Base-by-base conservation (phyloP, 2,329 filamentous ascomycete genomes). In the Aspergillus sp. region DNA sequence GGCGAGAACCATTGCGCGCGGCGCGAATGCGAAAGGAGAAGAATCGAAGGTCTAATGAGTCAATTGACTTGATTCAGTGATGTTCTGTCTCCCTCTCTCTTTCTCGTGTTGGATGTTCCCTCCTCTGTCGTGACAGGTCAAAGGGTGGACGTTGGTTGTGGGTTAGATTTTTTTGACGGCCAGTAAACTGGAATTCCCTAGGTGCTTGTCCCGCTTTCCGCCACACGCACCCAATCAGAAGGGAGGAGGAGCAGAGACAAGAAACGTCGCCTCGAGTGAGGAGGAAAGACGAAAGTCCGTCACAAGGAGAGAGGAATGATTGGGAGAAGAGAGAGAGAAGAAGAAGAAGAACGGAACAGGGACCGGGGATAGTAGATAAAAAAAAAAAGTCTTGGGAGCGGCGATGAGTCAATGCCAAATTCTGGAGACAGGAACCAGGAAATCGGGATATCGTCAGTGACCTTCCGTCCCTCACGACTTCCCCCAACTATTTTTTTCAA, bases 1-100 rank as follows among this genome's bases (percentile, higher is more conserved):
- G 61, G 71, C 67, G 64, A 75, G 69, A 72, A 71, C 72, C 73
- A 76, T 75, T 68, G 70, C 69, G 70, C 64, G 60, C 63, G 59
- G 66, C 68, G 67, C 68, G 38, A 45, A 42, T 42, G 48, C 45
- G 40, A 42, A 51, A 53, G 45, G 46, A 46, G 20, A 49, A 45
- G 38, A 42, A 51, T 44, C 32, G 45, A 45, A 48, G 45, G 46
- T 46, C 32, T 32, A 52, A 48, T n/a, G 54, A 52, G 50, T 49
- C 52, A 58, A 59, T 58, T 58, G 56, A 56, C 52, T 54, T 49
- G 38, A 50, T 45, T 19, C 34, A 38, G 38, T 21, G 5, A 40
- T 25, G 45, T 45, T 34, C 46, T 48, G 38, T 54, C 45, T 47
- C 42, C 52, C 34, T 56, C 17, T 52, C 55, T 45, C 45, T 25